Percentiles rank a stretch among this genome's conserved stretches.
Evolutionary conservation across 345 rosid species (phyloP).

Genomic region (Zanthoxylum bungeanum): DNA sequence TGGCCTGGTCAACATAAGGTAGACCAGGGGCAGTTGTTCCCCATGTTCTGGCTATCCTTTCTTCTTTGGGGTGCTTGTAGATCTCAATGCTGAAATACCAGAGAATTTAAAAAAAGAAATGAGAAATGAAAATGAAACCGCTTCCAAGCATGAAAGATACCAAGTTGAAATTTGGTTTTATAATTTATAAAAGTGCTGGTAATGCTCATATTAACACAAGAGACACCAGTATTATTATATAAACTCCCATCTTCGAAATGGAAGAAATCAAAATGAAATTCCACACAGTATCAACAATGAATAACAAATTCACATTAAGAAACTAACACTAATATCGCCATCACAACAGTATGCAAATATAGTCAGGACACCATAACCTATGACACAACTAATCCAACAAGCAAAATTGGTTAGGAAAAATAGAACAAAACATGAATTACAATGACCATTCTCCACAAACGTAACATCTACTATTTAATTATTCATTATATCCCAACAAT

Average conservation of each 20-base stretch:
- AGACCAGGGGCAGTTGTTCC: constrained; percentile 93
- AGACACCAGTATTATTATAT: not conserved
- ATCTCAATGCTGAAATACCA: constrained; percentile 70
- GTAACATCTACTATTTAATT: not conserved
- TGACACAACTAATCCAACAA: not conserved
- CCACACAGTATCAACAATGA: not conserved
- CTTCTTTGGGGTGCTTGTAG: constrained; percentile 97
- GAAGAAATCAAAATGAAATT: not conserved
- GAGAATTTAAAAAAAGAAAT: constrained; percentile 14
- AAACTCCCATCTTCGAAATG: not conserved
- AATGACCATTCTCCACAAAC: not conserved
- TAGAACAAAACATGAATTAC: not conserved
- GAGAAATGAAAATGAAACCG: not conserved
- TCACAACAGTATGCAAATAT: too few species aligned
- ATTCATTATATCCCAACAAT: not conserved
- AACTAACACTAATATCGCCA: too few species aligned
- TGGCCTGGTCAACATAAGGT: constrained; percentile 80
- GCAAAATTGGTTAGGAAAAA: not conserved
- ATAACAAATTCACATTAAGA: too few species aligned
- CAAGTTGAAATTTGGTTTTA: not conserved
- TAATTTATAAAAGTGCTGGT: not conserved
- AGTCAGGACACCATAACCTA: too few species aligned
- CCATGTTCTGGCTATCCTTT: constrained; percentile 95
- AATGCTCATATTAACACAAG: not conserved
- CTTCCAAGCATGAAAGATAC: not conserved